These are phyloP conservation scores for Blastocystis sp. DNA, from an alignment of 352 stramenopile genomes.

Conservation along the genomic window DNA sequence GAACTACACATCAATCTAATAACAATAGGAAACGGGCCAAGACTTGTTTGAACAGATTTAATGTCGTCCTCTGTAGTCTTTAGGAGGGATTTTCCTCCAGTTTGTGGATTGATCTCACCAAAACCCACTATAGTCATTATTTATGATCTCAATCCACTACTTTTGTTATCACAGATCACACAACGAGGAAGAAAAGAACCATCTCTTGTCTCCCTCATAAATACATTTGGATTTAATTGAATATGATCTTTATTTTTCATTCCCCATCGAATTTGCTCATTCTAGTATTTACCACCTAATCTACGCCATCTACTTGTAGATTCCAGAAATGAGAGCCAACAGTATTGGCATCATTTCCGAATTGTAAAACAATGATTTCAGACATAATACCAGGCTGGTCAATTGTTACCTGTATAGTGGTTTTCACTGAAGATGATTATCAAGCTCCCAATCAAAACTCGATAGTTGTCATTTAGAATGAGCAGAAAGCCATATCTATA, in stretches of 20 bases:
- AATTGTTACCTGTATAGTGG: not conserved
- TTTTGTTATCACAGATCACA: conserved; percentile 27
- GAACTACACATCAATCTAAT: not conserved
- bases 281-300: not conserved
- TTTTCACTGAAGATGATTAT: not conserved
- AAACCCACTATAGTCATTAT: not conserved
- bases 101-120: conserved; percentile 46
- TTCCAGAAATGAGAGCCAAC: conserved; percentile 54
- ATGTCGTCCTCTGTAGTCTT: not conserved
- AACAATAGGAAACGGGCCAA: not conserved
- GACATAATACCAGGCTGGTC: not conserved
- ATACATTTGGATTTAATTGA: not conserved
- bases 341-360: conserved; percentile 25
- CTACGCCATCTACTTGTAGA: not conserved
- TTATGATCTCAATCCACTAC: not conserved
- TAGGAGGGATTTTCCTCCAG: not conserved
- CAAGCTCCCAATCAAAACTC: not conserved
- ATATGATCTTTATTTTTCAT: not conserved
- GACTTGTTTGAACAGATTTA: not conserved
- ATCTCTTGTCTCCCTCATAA: conserved; percentile 10
- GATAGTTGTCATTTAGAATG: too few relatives aligned
- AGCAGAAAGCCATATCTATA: too few relatives aligned
- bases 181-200: conserved; percentile 29
- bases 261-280: conserved; percentile 1
- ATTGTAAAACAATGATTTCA: conserved; percentile 17